phyloP scores from a whole-genome alignment of 2,329 filamentous ascomycete species.

The Trichophyton schoenleinii region DNA sequence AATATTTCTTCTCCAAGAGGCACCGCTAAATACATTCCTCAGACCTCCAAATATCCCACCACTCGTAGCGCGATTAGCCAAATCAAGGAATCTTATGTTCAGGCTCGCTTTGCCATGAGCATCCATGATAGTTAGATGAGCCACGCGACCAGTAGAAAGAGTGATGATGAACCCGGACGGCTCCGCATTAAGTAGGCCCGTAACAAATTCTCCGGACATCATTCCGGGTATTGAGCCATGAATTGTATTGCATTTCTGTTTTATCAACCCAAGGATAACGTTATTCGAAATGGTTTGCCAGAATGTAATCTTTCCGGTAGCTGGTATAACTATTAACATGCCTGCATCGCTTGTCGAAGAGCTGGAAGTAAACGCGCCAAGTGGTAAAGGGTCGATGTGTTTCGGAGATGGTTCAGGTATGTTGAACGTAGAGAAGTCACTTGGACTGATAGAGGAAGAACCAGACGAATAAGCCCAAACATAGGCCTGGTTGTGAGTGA shows the following conservation, averaged over 20 bases:
- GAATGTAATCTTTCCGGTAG: constrained; percentile 73
- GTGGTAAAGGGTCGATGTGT: constrained; percentile 53
- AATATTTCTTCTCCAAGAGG: constrained; percentile 61
- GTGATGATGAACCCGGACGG: constrained; percentile 74
- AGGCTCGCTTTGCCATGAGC: constrained; percentile 74
- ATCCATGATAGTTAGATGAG: constrained; percentile 76
- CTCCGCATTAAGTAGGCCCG: constrained; percentile 69
- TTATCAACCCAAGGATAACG: constrained; percentile 69
- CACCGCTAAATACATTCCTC: constrained; percentile 59
- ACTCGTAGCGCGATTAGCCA: constrained; percentile 42
- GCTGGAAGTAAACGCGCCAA: constrained; percentile 70
- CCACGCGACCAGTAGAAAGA: constrained; percentile 74
- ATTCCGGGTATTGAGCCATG: constrained; percentile 63
- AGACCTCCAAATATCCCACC: constrained; percentile 70
- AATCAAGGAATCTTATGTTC: constrained; percentile 56
- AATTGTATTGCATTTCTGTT: constrained; percentile 67
- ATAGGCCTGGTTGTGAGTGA: constrained; percentile 71
- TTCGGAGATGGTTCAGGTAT: constrained; percentile 61
- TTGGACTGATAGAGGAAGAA: constrained; percentile 33
- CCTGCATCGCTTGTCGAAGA: constrained; percentile 72
- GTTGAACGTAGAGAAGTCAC: constrained; percentile 54
- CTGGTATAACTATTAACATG: constrained; percentile 72
- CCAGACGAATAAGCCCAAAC: constrained; percentile 66
- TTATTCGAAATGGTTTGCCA: constrained; percentile 93
- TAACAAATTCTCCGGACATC: constrained; percentile 64